phyloP scores from a whole-genome alignment of 768 basidiomycete genomes.

The Boletus pseudopeckii region DNA sequence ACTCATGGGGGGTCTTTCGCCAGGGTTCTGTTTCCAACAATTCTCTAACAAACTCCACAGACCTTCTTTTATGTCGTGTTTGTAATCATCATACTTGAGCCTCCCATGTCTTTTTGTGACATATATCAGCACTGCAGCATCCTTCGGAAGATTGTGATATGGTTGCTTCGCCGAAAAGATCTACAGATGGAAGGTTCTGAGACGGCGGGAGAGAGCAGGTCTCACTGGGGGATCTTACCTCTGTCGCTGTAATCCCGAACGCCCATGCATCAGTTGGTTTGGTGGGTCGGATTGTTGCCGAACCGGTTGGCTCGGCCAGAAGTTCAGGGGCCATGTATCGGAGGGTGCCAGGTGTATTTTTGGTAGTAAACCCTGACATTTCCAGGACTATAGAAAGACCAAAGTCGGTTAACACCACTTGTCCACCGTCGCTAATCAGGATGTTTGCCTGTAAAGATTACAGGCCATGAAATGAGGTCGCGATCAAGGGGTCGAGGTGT shows the following conservation, averaged over 20 bases:
- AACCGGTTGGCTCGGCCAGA: conserved; percentile 15
- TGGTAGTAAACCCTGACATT: conserved; percentile 36
- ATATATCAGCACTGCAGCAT: conserved; percentile 18
- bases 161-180: conserved; percentile 25
- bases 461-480: background rate
- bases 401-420: conserved; percentile 38
- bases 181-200: conserved; percentile 4
- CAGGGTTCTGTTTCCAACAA: conserved; percentile 17
- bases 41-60: conserved; percentile 18
- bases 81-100: conserved; percentile 21
- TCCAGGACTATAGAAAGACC: conserved; percentile 39
- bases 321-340: conserved; percentile 42
- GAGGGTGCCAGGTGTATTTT: conserved; percentile 32
- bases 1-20: conserved; percentile 13
- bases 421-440: conserved; percentile 30
- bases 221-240: conserved; percentile 20
- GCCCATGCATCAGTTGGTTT: conserved; percentile 36
- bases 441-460: conserved; percentile 34
- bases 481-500: background rate
- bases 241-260: conserved; percentile 35
- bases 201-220: background rate
- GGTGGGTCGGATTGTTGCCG: conserved; percentile 21
- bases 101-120: conserved; percentile 10
- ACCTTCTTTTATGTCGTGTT: conserved; percentile 12
- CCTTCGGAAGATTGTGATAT: conserved; percentile 13